Percentiles rank a stretch among this genome's conserved stretches.
Evolutionary conservation across 2,329 filamentous ascomycete genomes (phyloP).

Genomic region (Boeremia lycopersici): DNA sequence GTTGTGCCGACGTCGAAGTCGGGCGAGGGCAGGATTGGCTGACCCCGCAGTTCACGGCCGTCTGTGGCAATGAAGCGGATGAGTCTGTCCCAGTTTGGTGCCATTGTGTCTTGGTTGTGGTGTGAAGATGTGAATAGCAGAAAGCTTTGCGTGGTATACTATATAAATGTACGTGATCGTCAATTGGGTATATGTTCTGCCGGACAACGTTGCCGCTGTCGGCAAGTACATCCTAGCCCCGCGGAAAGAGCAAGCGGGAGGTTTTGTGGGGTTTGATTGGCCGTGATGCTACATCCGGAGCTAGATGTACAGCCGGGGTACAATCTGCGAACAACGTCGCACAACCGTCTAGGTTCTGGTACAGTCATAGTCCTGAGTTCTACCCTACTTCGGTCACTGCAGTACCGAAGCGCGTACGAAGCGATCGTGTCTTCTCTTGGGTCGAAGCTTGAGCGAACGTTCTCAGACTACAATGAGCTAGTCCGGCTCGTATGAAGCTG

Average conservation of each 20-base stretch:
- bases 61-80: slow-evolving; percentile 62
- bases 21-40: slow-evolving; percentile 55
- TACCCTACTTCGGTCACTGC: not conserved
- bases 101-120: slow-evolving; percentile 17
- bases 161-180: not conserved
- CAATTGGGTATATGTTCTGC: slow-evolving; percentile 26
- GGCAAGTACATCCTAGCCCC: slow-evolving; percentile 19
- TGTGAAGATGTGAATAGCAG: not conserved
- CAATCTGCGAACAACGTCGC: slow-evolving; percentile 15
- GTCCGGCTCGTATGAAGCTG: too few species aligned
- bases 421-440: not conserved
- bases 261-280: slow-evolving; percentile 12
- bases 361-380: not conserved
- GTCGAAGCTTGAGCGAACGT: not conserved
- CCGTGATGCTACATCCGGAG: not conserved
- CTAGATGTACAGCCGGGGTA: slow-evolving; percentile 16
- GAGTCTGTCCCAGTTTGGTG: slow-evolving; percentile 56
- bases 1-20: slow-evolving; percentile 59
- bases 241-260: slow-evolving; percentile 16
- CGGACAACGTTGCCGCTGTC: slow-evolving; percentile 20
- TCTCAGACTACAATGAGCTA: too few species aligned
- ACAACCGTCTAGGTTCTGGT: not conserved
- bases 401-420: not conserved
- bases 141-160: not conserved
- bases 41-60: slow-evolving; percentile 57